Evolutionary conservation across 306 rosid species (phyloP), one percentile per base, ranked within the genome.

Genomic region (Lathyrus tuberosus): DNA sequence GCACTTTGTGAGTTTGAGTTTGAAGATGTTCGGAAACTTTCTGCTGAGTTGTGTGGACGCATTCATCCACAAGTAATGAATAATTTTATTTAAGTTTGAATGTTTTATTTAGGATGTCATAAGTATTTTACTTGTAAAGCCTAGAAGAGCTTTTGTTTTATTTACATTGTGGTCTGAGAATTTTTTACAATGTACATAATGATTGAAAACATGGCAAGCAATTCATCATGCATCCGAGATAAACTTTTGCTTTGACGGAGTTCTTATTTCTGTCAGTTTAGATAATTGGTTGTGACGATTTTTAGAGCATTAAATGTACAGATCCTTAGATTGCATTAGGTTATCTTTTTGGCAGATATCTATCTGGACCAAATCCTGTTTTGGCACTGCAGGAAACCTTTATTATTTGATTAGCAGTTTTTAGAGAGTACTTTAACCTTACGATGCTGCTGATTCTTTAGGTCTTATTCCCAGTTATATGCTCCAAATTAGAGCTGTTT

Each of bases 11-110:
- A 86, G 78, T 80, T 74, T 70, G 96, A 90, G 79, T 93, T 88
- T 85, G 92, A 90, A 67, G 94, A 90, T 44, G 98, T 90, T 18
- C 85, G 83, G 72, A 93, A 86, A 74, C 89, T 88, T 61, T 89
- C 98, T 72, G 97, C 98, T 80, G 97, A 93, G 89, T 82, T 93
- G 10, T 86, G 94, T 81, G 97, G 97, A 44, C 92, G 96, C 81
- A 79, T 93, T 82, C 97, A 93, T 79, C 97, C 96, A 51, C 85
- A 86, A 75, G 97, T 93, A 86, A 70, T 65, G 58, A 38, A 24
- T 70, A 26, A 47, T 57, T 22, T 57, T 54, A 16, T 67, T n/a
- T 47, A 30, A 38, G 64, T 46, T 6, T 72, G 15, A 75, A 31
- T 60, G n/a, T 78, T 69, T 16, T 51, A n/a, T n/a, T n/a, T 5